Percentiles rank a stretch among this genome's conserved stretches.
phyloP scores from a whole-genome alignment of 148 eudicot species.

The Rhododendron ferrugineum region DNA sequence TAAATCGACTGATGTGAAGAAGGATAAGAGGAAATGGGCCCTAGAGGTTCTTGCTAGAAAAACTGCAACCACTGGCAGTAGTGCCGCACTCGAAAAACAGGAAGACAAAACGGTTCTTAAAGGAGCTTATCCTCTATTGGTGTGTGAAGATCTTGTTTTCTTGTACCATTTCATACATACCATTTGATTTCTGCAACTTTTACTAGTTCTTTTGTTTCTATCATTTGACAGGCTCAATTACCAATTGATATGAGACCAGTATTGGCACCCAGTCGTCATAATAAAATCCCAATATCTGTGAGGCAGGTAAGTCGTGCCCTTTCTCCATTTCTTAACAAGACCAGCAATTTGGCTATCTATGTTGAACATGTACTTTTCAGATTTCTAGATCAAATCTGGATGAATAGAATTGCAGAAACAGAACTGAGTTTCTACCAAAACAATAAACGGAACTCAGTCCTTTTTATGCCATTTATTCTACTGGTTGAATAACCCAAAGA shows the following conservation, averaged over 20 bases:
- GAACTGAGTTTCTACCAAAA: not conserved
- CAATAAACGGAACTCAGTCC: not conserved
- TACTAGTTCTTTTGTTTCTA: constrained; percentile 4
- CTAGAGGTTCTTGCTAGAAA: constrained; percentile 85
- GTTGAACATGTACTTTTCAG: not conserved
- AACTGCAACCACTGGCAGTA: constrained; percentile 39
- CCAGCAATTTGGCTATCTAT: not conserved
- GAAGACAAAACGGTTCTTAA: constrained; percentile 58
- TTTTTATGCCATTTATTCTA: not conserved
- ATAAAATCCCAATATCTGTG: constrained; percentile 66
- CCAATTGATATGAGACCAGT: constrained; percentile 84
- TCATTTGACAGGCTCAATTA: constrained; percentile 68
- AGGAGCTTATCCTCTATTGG: constrained; percentile 75
- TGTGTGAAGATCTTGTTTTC: constrained; percentile 27
- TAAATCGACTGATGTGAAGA: constrained; percentile 35
- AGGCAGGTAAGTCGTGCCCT: constrained; percentile 64
- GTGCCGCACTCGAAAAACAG: constrained; percentile 32
- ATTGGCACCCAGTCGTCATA: constrained; percentile 70
- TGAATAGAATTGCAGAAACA: constrained; percentile 1
- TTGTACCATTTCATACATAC: constrained; percentile 3
- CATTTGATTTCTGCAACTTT: constrained; percentile 3
- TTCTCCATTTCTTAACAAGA: not conserved
- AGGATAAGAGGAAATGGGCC: constrained; percentile 92
- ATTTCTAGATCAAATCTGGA: not conserved
- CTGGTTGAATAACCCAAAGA: not conserved